Conservation (phyloP, 495 filamentous ascomycete genomes). For the Echria macrotheca region DNA sequence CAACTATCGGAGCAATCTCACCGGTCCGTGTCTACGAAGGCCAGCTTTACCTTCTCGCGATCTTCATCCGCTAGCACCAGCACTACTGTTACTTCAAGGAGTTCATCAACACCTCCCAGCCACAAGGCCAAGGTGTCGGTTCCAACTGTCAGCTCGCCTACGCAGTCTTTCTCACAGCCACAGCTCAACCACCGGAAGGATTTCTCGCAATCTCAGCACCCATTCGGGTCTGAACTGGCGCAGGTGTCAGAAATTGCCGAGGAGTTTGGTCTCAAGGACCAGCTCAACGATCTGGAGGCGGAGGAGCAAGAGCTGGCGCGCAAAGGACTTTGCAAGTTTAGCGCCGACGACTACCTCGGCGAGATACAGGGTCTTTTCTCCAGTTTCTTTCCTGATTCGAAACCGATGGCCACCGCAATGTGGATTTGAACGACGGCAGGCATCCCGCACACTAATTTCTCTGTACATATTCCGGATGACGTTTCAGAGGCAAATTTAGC, state of each 20-base stretch:
- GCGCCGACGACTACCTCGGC: conserved; percentile 73
- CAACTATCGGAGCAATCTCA: conserved; percentile 45
- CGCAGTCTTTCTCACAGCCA: conserved; percentile 6
- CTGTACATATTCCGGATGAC: conserved; percentile 19
- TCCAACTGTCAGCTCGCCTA: neutral
- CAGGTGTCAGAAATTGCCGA: conserved; percentile 78
- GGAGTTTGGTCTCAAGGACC: conserved; percentile 66
- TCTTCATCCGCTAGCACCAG: conserved; percentile 46
- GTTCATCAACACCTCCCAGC: conserved; percentile 25
- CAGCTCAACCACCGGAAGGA: conserved; percentile 25
- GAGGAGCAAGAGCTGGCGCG: conserved; percentile 63
- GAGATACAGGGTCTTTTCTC: conserved; percentile 70
- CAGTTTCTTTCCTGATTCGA: conserved; percentile 29
- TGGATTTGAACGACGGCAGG: conserved; percentile 14
- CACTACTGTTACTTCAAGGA: conserved; percentile 31
- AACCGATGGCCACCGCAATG: conserved; percentile 9
- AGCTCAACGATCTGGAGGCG: conserved; percentile 59
- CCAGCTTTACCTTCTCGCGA: conserved; percentile 42
- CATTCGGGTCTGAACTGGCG: conserved; percentile 69
- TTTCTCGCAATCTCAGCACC: conserved; percentile 35
- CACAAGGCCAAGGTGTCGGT: conserved; percentile 31
- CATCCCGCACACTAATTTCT: conserved; percentile 6
- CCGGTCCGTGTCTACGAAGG: conserved; percentile 38
- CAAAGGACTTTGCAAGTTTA: conserved; percentile 67
- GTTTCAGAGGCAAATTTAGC: too few species aligned